phyloP scores from a whole-genome alignment of 805 yeast species.

The Wickerhamomyces chambardii region DNA sequence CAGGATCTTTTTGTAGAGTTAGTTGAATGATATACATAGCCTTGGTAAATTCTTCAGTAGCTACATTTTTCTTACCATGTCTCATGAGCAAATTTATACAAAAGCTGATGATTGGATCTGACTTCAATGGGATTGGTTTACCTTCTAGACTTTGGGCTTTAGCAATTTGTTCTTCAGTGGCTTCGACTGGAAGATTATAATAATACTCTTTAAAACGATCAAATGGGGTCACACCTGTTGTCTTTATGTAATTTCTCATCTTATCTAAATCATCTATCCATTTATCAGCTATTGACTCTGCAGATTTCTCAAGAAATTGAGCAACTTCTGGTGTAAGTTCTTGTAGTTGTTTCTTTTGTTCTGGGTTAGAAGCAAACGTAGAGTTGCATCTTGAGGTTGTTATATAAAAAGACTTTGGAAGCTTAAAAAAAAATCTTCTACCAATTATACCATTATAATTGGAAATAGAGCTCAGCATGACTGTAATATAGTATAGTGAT shows the following conservation, averaged over 20 bases:
- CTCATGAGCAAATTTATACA: constrained; percentile 87
- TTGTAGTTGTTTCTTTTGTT: neutral
- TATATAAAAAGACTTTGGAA: too few relatives aligned
- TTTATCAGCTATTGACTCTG: constrained; percentile 22
- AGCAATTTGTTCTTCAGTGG: constrained; percentile 54
- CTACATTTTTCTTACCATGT: constrained; percentile 79
- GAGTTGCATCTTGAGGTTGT: too few relatives aligned
- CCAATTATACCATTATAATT: too few relatives aligned
- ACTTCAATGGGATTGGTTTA: constrained; percentile 48
- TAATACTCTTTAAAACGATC: neutral
- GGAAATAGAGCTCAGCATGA: too few relatives aligned
- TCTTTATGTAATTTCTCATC: constrained; percentile 19
- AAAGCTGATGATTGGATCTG: constrained; percentile 67
- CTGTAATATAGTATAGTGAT: too few relatives aligned
- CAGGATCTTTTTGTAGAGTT: constrained; percentile 71
- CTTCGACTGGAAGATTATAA: constrained; percentile 24
- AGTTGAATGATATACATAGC: constrained; percentile 77
- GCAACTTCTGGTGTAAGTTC: neutral
- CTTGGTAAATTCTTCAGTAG: constrained; percentile 61
- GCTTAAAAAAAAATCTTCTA: too few relatives aligned
- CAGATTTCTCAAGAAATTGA: neutral
- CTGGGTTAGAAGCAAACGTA: neutral
- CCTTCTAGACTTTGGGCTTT: constrained; percentile 42
- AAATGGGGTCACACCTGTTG: constrained; percentile 20
- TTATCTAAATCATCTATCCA: constrained; percentile 37